Conservation (phyloP, 805 yeast genomes). For the Saitoella complicata region DNA sequence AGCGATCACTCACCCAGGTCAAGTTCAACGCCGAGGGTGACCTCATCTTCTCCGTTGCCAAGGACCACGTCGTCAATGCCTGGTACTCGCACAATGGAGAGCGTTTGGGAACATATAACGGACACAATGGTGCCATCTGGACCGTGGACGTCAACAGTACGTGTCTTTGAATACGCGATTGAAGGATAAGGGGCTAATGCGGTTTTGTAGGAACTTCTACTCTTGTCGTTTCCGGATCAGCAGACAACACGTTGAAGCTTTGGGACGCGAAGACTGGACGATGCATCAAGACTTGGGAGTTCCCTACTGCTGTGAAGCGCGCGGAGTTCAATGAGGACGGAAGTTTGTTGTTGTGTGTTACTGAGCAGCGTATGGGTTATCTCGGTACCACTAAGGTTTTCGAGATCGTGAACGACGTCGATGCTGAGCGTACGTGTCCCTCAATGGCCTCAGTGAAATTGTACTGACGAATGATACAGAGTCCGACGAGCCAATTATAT, state of each 20-base stretch:
- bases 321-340: slow-evolving; percentile 73
- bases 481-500: slow-evolving; percentile 12
- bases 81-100: slow-evolving; percentile 96
- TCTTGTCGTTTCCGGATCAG: slow-evolving; percentile 72
- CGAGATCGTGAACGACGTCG: slow-evolving; percentile 37
- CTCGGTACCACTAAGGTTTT: slow-evolving; percentile 60
- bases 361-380: slow-evolving; percentile 86
- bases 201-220: slow-evolving; percentile 27
- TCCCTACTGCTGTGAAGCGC: slow-evolving; percentile 76
- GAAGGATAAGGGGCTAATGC: slow-evolving; percentile 10
- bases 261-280: slow-evolving; percentile 76
- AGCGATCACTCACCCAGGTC: slow-evolving; percentile 82
- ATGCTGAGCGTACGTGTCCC: slow-evolving; percentile 9
- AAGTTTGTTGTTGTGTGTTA: slow-evolving; percentile 50
- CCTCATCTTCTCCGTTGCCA: slow-evolving; percentile 75
- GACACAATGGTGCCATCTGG: slow-evolving; percentile 91
- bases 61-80: slow-evolving; percentile 53
- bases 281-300: slow-evolving; percentile 52
- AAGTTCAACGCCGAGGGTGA: slow-evolving; percentile 61
- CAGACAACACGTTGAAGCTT: slow-evolving; percentile 69
- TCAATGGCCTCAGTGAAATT: too few relatives aligned
- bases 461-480: too few relatives aligned
- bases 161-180: slow-evolving; percentile 1
- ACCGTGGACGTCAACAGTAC: slow-evolving; percentile 63
- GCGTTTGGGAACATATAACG: slow-evolving; percentile 78